Conservation (phyloP, 2,329 filamentous ascomycete genomes). For the Diaporthe aspalathi region DNA sequence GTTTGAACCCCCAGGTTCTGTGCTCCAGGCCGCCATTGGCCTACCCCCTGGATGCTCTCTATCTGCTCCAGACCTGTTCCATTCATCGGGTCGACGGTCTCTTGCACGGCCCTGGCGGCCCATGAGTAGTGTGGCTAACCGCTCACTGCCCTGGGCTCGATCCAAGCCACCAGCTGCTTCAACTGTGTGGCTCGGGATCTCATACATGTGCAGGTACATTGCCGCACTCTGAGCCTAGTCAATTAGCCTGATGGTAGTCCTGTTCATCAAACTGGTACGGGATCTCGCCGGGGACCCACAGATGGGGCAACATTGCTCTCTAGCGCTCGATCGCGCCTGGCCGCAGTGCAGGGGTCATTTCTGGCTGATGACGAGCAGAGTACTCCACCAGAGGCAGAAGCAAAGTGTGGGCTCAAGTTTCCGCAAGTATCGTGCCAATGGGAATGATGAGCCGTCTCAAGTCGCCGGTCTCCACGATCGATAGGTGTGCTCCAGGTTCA, state of each 20-base stretch:
- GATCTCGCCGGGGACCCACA: constrained; percentile 7
- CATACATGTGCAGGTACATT: constrained; percentile 13
- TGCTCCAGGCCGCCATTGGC: constrained; percentile 5
- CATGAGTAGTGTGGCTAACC: constrained; percentile 10
- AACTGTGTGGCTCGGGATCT: neutral
- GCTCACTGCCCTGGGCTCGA: neutral
- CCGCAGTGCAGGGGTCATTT: neutral
- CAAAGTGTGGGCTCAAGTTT: constrained; percentile 12
- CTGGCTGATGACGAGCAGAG: constrained; percentile 6
- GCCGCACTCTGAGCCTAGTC: neutral
- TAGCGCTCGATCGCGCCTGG: constrained; percentile 15
- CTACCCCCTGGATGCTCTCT: neutral
- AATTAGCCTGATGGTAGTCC: constrained; percentile 16
- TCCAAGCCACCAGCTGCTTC: neutral
- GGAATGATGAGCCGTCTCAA: constrained; percentile 3
- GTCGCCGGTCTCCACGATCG: constrained; percentile 23
- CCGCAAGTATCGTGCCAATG: constrained; percentile 14
- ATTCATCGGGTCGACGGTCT: neutral
- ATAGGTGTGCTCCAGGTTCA: constrained; percentile 23
- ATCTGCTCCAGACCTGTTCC: neutral
- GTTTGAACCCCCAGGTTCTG: constrained; percentile 7
- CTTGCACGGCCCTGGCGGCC: neutral
- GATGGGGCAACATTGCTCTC: neutral
- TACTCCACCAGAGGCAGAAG: constrained; percentile 14
- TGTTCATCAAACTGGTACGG: neutral